Percentiles rank a stretch among this genome's conserved stretches.
phyloP scores from a whole-genome alignment of 2,329 filamentous ascomycete species.

The Orbilia quercus region DNA sequence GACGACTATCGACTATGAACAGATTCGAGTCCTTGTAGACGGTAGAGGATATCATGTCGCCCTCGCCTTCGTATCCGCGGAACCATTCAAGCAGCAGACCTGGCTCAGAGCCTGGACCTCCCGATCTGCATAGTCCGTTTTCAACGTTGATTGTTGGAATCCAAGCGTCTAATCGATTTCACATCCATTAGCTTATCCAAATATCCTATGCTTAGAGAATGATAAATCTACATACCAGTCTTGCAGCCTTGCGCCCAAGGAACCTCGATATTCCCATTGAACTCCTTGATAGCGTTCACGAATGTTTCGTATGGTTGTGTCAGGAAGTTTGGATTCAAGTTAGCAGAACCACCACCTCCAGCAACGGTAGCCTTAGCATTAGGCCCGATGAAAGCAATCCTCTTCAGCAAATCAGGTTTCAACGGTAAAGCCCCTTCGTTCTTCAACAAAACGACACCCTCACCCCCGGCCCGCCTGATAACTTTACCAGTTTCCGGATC shows the following conservation, averaged over 20 bases:
- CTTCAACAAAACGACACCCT: conserved; percentile 60
- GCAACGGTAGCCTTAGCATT: conserved; percentile 64
- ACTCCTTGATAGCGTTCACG: conserved; percentile 37
- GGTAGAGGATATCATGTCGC: conserved; percentile 26
- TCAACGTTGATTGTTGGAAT: conserved; percentile 39
- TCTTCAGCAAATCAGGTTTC: conserved; percentile 37
- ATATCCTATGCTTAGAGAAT: neutral
- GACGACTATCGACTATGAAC: conserved; percentile 41
- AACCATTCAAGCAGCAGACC: conserved; percentile 49
- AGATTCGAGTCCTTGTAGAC: conserved; percentile 32
- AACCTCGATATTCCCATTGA: conserved; percentile 38
- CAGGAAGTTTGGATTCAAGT: conserved; percentile 45
- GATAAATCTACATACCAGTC: conserved; percentile 23
- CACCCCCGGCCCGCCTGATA: conserved; percentile 57
- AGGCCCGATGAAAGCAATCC: conserved; percentile 74
- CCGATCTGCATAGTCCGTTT: conserved; percentile 26
- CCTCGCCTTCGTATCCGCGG: conserved; percentile 38
- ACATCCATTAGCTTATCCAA: neutral
- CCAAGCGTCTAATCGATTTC: conserved; percentile 36
- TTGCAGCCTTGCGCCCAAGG: conserved; percentile 40
- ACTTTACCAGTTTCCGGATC: conserved; percentile 55
- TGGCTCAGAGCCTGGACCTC: conserved; percentile 31
- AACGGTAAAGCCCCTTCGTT: conserved; percentile 59
- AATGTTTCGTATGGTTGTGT: conserved; percentile 52
- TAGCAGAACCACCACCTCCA: conserved; percentile 50